Base-by-base conservation (phyloP, 306 rosid genomes). In the Castanea sativa region DNA sequence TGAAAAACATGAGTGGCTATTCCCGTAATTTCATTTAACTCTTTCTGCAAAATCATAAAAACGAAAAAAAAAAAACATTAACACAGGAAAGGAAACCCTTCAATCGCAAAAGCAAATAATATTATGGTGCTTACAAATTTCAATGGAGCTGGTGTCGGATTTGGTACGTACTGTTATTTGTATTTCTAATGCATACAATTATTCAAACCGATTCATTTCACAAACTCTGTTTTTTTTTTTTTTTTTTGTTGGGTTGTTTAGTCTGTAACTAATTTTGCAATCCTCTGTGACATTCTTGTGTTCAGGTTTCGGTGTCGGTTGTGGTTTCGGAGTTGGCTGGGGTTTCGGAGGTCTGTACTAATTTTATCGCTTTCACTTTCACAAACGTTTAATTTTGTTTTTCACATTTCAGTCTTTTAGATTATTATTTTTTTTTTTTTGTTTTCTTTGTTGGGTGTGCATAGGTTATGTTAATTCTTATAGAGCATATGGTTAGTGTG, bases 291-390 rank as follows among this genome's bases (percentile, higher is more conserved):
- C 7, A 23, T 9, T 75, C 63, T 67, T 58, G 15, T 55, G 23
- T 85, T 16, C 81, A 95, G 98, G 99, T 80, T 95, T 95, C 61
- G 99, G 99, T 10, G 77, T 88, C 51, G 99, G 99, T 68, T 95
- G 99, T 83, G 98, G 99, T 5, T 95, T 95, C 80, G 96, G 98
- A 55, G 81, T 93, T 5, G 99, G 99, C 67, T 95, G 98, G 98
- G 98, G 99, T 69, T 95, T 95, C 87, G 99, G 99, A 90, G 99
- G 97, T 92, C 2, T 41, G 86, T 85, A 45, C 53, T 49, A 49
- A 49, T 13, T 60, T 33, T 67, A 57, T 71, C 25, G 75, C 13
- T 27, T 63, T 74, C 77, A 60, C 69, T 79, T 87, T 80, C 80
- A 49, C 76, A 1, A 21, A 4, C 43, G n/a, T 51, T 13, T 78